phyloP scores from a whole-genome alignment of 1,139 yeast species.

The Kluyveromyces sp. region DNA sequence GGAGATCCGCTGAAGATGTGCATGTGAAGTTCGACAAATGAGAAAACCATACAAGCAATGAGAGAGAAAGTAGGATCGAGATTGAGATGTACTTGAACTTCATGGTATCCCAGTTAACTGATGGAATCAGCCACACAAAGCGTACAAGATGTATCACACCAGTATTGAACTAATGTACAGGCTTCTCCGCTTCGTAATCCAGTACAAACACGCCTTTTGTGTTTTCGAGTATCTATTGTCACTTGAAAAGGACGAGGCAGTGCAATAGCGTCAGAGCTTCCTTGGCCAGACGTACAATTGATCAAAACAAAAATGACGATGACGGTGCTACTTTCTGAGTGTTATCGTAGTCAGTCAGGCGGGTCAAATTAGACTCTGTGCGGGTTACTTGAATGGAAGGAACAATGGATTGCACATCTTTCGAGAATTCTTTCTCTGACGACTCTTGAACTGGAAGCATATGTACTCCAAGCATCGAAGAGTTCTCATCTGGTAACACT shows the following conservation, averaged over 20 bases:
- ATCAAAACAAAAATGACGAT: background rate
- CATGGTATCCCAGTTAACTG: background rate
- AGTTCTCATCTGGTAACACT: background rate
- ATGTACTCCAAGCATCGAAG: slow-evolving; percentile 1
- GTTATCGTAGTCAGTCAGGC: background rate
- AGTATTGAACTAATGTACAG: no score
- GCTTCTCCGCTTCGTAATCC: no score
- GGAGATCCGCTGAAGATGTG: slow-evolving; percentile 18
- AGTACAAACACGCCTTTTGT: slow-evolving; percentile 2
- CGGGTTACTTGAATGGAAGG: background rate
- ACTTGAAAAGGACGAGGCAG: background rate
- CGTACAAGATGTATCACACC: no score
- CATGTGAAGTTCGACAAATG: slow-evolving; percentile 33
- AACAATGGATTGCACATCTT: background rate
- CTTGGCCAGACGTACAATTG: background rate
- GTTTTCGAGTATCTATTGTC: background rate
- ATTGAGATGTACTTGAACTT: slow-evolving; percentile 2
- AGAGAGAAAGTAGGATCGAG: slow-evolving; percentile 7
- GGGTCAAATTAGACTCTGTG: background rate
- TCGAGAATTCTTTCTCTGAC: background rate
- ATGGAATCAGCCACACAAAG: background rate
- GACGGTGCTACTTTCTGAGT: background rate
- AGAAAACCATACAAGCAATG: slow-evolving; percentile 19
- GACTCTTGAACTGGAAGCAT: slow-evolving; percentile 2
- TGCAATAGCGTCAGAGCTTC: no score